Evolutionary conservation across 2,329 filamentous ascomycete genomes (phyloP), one percentile per base, ranked within the genome.

Genomic region (Ophiocordyceps camponoti-rufipedis): DNA sequence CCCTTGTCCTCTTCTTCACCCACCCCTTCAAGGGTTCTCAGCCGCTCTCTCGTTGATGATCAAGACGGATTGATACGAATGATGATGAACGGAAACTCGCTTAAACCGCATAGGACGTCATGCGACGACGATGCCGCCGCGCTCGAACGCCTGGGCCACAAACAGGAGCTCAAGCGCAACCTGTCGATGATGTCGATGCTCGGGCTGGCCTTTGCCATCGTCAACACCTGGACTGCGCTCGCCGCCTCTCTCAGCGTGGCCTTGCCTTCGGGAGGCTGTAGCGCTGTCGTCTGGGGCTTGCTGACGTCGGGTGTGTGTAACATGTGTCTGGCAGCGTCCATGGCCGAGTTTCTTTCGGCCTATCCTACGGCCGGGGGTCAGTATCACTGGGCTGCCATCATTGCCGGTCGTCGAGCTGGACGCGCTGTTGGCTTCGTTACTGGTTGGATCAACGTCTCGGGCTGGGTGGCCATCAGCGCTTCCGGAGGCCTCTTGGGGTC

Each of bases 401-500:
- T 85, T 49, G 69, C 72, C 31, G 79, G 76, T 67, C 67, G 70
- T 48, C 62, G 61, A 46, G 80, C 70, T 67, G 72, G 74, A 16
- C 74, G 76, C 0, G 64, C 75, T 29, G 69, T 84, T 11, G 80
- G 77, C 42, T 85, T 80, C 66, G 72, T 78, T 42, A 84, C 80
- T 0, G 81, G 81, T 28, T 85, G 80, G 80, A 82, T 79, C 58
- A 81, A 79, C 53, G 72, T 78, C 35, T 76, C 76, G n/a, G 80
- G 79, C 14, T 85, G 80, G 78, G 77, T 83, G 31, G 74, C 75
- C 10, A 61, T 85, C 45, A 78, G 75, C 5, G 80, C 81, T 8
- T 82, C 79, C 0, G 80, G 75, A 14, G 78, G 79, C 1, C 65
- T 84, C 19, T 67, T 85, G 5, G 79, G 76, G 12, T 80, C 75